Evolutionary conservation across 2,329 filamentous ascomycete genomes (phyloP).

Genomic region (Diaporthe sp.): DNA sequence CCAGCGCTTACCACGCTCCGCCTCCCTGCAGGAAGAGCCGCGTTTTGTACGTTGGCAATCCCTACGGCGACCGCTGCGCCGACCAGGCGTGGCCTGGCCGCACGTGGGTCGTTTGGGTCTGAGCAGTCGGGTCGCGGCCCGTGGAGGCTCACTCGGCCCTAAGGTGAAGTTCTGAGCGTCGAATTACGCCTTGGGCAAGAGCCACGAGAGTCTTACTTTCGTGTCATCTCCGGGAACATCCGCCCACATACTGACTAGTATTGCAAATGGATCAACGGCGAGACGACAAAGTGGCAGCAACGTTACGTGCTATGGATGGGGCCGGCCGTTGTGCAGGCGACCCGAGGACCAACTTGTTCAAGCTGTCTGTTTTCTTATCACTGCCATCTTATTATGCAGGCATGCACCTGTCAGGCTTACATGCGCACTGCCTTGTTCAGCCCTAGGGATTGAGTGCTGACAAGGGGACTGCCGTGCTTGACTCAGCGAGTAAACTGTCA

Average conservation of each 20-base stretch:
- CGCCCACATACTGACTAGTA: neutral
- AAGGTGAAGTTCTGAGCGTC: neutral
- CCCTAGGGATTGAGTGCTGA: conserved; percentile 37
- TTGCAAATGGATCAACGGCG: neutral
- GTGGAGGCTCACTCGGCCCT: conserved; percentile 3
- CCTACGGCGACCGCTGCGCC: neutral
- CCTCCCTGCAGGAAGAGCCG: conserved; percentile 24
- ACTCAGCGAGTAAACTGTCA: conserved; percentile 11
- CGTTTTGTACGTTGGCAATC: conserved; percentile 2
- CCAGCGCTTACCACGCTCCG: conserved; percentile 28
- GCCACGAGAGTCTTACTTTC: neutral
- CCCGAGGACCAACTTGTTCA: neutral
- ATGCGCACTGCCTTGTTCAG: conserved; percentile 27
- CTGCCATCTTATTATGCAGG: conserved; percentile 18
- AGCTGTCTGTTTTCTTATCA: conserved; percentile 18
- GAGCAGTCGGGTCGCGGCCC: conserved; percentile 15
- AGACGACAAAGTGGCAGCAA: conserved; percentile 1
- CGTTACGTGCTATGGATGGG: neutral
- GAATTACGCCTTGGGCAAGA: neutral
- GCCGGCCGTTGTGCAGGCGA: neutral
- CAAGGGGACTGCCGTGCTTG: conserved; percentile 21
- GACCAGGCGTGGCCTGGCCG: conserved; percentile 7
- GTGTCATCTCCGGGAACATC: neutral
- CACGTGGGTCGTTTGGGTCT: neutral
- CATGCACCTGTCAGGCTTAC: conserved; percentile 18